Percentiles rank a stretch among this genome's conserved stretches.
phyloP scores from a whole-genome alignment of 2,329 filamentous ascomycete genomes.

The Eutypella sp. region DNA sequence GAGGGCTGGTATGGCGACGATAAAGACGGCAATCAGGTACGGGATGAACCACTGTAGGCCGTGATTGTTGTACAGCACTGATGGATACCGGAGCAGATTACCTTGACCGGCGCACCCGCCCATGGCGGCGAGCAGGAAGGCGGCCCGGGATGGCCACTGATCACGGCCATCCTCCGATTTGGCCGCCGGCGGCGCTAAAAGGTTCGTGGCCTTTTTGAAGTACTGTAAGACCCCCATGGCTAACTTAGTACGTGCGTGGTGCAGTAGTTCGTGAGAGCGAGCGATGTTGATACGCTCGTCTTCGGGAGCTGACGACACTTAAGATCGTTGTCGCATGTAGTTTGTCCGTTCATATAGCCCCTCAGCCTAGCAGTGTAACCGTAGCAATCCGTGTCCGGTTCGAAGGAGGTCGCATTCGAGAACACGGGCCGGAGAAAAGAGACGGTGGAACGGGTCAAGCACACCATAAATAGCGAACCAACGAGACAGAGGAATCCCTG shows the following conservation, averaged over 20 bases:
- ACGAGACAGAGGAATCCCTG: neutral
- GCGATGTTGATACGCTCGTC: neutral
- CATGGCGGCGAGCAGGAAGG: constrained; percentile 54
- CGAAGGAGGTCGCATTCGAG: neutral
- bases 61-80: constrained; percentile 55
- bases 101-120: constrained; percentile 54
- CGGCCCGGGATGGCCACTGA: constrained; percentile 50
- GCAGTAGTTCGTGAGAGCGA: neutral
- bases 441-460: neutral
- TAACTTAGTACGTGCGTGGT: neutral
- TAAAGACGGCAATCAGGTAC: constrained; percentile 49
- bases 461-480: neutral
- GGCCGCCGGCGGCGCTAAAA: constrained; percentile 31
- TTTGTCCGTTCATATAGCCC: too few species aligned
- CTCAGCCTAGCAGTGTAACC: neutral
- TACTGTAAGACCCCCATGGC: neutral
- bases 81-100: constrained; percentile 53
- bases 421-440: neutral
- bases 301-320: neutral
- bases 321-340: neutral
- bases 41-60: constrained; percentile 58
- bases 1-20: constrained; percentile 51
- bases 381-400: neutral
- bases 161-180: constrained; percentile 40
- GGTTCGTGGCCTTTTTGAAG: constrained; percentile 22